A percentile compares a stretch with the other conserved stretches of the same genome.
Evolutionary conservation across 1,284 basidiomycete species (phyloP).

Genomic region (Puccinia hordei): DNA sequence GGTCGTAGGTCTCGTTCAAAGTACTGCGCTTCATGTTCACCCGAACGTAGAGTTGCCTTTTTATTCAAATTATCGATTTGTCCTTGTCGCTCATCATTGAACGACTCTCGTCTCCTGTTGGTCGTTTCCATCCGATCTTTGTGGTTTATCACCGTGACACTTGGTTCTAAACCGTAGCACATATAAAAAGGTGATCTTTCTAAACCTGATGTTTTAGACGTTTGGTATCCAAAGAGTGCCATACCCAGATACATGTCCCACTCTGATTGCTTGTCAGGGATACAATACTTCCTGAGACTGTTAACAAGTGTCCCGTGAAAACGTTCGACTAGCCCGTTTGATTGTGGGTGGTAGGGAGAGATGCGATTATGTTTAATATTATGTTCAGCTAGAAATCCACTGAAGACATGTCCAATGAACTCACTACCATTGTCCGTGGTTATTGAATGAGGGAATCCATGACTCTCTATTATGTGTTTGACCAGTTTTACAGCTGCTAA

Average conservation of each 20-base stretch:
- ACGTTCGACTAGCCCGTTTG: slow-evolving; percentile 17
- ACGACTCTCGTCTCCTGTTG: background rate
- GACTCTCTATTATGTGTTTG: background rate
- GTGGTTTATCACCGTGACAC: background rate
- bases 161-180: slow-evolving; percentile 21
- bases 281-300: background rate
- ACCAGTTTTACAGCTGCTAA: background rate
- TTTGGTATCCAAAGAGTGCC: slow-evolving; percentile 17
- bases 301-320: slow-evolving; percentile 18
- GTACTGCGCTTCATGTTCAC: background rate
- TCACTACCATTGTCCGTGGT: slow-evolving; percentile 23
- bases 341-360: slow-evolving; percentile 1
- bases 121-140: background rate
- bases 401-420: background rate
- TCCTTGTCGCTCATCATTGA: background rate
- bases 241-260: slow-evolving; percentile 4
- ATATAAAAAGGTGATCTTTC: slow-evolving; percentile 19
- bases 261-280: slow-evolving; percentile 18
- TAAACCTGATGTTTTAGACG: background rate
- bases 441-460: slow-evolving; percentile 19
- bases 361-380: slow-evolving; percentile 17
- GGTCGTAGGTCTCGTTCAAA: background rate
- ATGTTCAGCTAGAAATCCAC: background rate
- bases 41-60: background rate
- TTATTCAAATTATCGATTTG: background rate